Conservation (phyloP, 2,329 filamentous ascomycete genomes). For the Venturiaceae sp. region DNA sequence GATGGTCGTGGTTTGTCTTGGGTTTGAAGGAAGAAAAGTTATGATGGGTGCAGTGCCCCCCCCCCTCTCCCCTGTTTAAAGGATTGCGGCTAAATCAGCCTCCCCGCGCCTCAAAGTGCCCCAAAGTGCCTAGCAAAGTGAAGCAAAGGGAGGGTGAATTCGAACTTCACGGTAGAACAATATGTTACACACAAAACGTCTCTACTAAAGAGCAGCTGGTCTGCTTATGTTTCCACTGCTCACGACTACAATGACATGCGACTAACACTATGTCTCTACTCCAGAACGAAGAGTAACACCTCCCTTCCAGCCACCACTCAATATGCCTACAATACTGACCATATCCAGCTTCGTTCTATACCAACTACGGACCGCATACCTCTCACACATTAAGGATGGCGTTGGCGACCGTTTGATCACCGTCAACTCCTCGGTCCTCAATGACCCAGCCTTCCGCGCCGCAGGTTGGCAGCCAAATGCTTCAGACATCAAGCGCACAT, state of each 20-base stretch:
- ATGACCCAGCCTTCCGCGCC: conserved; percentile 71
- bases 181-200: not conserved
- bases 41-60: not conserved
- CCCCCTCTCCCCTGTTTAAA: no score
- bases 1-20: not conserved
- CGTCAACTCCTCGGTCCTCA: conserved; percentile 68
- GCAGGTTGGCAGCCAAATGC: conserved; percentile 71
- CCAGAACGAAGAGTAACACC: conserved; percentile 32
- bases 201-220: conserved; percentile 3
- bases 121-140: not conserved
- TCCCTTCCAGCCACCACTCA: conserved; percentile 17
- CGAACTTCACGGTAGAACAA: not conserved
- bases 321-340: conserved; percentile 29
- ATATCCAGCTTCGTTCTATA: conserved; percentile 63
- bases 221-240: not conserved
- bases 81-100: not conserved
- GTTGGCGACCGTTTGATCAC: conserved; percentile 78
- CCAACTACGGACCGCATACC: conserved; percentile 70
- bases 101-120: not conserved
- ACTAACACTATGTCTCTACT: conserved; percentile 29
- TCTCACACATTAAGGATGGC: conserved; percentile 71
- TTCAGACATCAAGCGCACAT: conserved; percentile 68
- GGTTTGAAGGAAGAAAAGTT: not conserved
- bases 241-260: not conserved
- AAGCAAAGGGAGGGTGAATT: not conserved